Percentiles rank a stretch among this genome's conserved stretches.
These are phyloP conservation scores for Fusarium sulawesiense DNA, from an alignment of 2,329 filamentous ascomycete genomes.

Conservation along the genomic window DNA sequence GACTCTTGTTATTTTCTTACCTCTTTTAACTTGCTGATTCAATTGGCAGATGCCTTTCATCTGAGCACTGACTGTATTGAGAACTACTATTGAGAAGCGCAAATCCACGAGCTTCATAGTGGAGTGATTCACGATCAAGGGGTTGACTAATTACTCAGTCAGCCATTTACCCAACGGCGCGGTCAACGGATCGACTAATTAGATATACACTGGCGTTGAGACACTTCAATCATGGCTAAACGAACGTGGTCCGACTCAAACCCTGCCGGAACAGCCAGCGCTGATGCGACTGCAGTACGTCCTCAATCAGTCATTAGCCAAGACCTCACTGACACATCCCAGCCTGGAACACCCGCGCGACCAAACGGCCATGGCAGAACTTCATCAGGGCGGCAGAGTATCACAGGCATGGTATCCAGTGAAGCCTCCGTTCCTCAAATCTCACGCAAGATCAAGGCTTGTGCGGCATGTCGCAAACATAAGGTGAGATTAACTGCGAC, in stretches of 20 bases:
- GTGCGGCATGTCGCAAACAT: slow-evolving; percentile 55
- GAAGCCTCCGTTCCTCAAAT: slow-evolving; percentile 49
- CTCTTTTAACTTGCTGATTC: background rate
- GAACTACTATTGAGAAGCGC: no score
- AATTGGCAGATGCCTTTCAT: background rate
- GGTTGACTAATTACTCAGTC: slow-evolving; percentile 2
- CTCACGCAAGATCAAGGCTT: slow-evolving; percentile 56
- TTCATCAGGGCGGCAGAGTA: slow-evolving; percentile 34
- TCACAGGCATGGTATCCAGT: slow-evolving; percentile 17
- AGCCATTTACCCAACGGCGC: slow-evolving; percentile 5
- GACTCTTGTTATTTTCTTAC: no score
- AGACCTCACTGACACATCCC: slow-evolving; percentile 13
- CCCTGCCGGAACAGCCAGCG: slow-evolving; percentile 15
- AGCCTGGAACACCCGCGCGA: slow-evolving; percentile 30
- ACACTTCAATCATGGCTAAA: slow-evolving; percentile 34
- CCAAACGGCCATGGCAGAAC: slow-evolving; percentile 36
- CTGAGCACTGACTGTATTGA: no score
- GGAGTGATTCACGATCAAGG: background rate
- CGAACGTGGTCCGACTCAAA: slow-evolving; percentile 45
- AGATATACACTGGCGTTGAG: background rate
- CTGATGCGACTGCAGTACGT: slow-evolving; percentile 24
- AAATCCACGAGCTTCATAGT: background rate
- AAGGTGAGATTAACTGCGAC: slow-evolving; percentile 46
- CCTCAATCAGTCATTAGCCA: background rate
- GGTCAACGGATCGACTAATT: background rate